Conservation (phyloP, 1,139 yeast species). For the Yamadazyma trypodendri region DNA sequence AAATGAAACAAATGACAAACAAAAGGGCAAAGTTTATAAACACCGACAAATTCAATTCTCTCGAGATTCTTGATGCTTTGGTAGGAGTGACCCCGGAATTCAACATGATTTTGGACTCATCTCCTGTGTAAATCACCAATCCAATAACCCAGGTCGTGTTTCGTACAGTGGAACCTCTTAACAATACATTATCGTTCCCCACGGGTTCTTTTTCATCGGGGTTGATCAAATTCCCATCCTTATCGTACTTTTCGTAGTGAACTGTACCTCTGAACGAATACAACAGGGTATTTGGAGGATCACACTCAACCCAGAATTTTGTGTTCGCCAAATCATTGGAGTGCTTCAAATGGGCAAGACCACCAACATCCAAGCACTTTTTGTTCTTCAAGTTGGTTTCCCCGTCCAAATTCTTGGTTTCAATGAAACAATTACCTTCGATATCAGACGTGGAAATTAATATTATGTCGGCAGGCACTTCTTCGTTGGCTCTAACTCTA, state of each 20-base stretch:
- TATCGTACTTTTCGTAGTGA: conserved; percentile 54
- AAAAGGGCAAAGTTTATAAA: conserved; percentile 72
- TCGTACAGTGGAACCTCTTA: conserved; percentile 90
- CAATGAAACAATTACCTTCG: conserved; percentile 91
- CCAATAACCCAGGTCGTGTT: conserved; percentile 96
- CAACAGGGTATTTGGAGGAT: conserved; percentile 81
- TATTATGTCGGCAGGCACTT: conserved; percentile 89
- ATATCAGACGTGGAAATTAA: conserved; percentile 78
- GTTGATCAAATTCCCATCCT: conserved; percentile 33
- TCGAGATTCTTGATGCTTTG: conserved; percentile 77
- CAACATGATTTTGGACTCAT: conserved; percentile 87
- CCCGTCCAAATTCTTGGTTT: conserved; percentile 94
- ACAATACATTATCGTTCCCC: conserved; percentile 71
- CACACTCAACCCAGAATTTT: conserved; percentile 84
- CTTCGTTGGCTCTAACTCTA: conserved; percentile 82
- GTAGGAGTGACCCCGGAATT: conserved; percentile 94
- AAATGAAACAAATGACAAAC: conserved; percentile 75
- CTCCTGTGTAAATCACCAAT: conserved; percentile 83
- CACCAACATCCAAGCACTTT: conserved; percentile 71
- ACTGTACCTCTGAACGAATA: conserved; percentile 87
- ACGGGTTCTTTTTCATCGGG: conserved; percentile 67
- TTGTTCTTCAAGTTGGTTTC: conserved; percentile 89
- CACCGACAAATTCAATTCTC: conserved; percentile 81
- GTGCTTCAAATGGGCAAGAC: conserved; percentile 51
- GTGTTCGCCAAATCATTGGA: conserved; percentile 72